phyloP scores from a whole-genome alignment of 108 stramenopile species.

The Cyclotella atomus region DNA sequence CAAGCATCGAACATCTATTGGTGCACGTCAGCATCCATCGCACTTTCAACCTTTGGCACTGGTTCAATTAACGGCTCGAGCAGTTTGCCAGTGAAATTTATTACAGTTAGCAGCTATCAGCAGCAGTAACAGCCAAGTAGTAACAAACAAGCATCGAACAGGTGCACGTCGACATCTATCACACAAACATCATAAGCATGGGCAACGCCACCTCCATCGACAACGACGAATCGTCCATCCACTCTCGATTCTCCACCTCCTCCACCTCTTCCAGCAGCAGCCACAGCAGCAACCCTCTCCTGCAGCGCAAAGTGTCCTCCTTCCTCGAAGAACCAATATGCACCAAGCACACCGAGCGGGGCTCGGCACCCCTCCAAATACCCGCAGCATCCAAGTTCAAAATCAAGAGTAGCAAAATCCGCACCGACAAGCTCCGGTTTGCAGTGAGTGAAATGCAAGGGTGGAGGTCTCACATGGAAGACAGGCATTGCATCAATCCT shows the following conservation, averaged over 20 bases:
- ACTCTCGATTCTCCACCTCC: neutral
- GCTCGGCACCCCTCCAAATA: slow-evolving; percentile 32
- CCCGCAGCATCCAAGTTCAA: slow-evolving; percentile 47
- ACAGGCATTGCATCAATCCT: slow-evolving; percentile 61
- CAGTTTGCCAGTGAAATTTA: too few relatives aligned
- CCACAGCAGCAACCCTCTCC: neutral
- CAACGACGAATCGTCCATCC: neutral
- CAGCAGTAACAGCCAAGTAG: too few relatives aligned
- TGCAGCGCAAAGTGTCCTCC: slow-evolving; percentile 34
- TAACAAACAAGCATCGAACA: too few relatives aligned
- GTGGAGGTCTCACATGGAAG: slow-evolving; percentile 87
- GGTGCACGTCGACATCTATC: too few relatives aligned
- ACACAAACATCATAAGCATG: too few relatives aligned
- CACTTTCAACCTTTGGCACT: too few relatives aligned
- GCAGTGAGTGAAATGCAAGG: slow-evolving; percentile 83
- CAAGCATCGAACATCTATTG: too few relatives aligned
- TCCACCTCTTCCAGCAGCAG: neutral
- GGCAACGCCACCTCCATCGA: slow-evolving; percentile 7
- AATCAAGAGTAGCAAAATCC: neutral
- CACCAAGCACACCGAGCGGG: slow-evolving; percentile 64
- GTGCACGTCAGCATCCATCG: too few relatives aligned
- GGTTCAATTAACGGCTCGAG: too few relatives aligned
- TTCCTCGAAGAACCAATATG: slow-evolving; percentile 61
- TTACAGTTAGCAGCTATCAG: too few relatives aligned
- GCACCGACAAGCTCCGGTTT: slow-evolving; percentile 30